Conservation (phyloP, 139 green algal species). For the Chlamydomonas incerta region DNA sequence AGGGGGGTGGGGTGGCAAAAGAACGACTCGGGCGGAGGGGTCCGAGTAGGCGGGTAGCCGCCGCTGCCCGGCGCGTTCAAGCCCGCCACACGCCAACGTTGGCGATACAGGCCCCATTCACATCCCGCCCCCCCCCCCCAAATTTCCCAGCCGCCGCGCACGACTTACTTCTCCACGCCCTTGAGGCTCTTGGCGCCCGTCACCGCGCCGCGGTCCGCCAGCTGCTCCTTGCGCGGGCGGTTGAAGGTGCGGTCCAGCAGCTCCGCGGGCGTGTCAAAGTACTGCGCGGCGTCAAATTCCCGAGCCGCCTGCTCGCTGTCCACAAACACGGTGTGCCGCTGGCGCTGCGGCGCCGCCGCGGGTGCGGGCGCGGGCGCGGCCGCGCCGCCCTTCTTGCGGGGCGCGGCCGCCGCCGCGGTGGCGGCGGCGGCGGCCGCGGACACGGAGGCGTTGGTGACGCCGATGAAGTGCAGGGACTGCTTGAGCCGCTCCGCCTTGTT, state of each 20-base stretch:
- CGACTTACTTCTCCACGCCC: conserved; percentile 50
- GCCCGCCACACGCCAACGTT: no score
- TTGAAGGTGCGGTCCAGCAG: conserved; percentile 87
- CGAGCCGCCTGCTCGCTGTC: conserved; percentile 52
- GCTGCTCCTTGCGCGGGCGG: conserved; percentile 69
- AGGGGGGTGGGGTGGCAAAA: no score
- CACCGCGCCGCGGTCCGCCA: conserved; percentile 21
- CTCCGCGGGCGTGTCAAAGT: conserved; percentile 86
- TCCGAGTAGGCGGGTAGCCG: no score
- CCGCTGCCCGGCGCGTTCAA: no score
- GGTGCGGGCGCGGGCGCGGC: not conserved
- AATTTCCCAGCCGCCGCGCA: no score
- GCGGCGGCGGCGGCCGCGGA: not conserved
- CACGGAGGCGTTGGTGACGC: conserved; percentile 44
- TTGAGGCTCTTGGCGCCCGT: not conserved
- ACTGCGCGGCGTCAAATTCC: conserved; percentile 77
- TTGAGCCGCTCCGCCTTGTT: conserved; percentile 87
- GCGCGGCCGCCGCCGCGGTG: not conserved
- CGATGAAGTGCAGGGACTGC: conserved; percentile 88
- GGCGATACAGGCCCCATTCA: not conserved
- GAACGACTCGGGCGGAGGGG: no score
- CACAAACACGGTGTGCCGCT: conserved; percentile 58
- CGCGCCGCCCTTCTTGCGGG: not conserved
- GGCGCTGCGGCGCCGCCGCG: not conserved
- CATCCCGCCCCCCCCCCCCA: not conserved